Base-by-base conservation (phyloP, 164 flowering plant genomes). In the Magnolia changhungtana region DNA sequence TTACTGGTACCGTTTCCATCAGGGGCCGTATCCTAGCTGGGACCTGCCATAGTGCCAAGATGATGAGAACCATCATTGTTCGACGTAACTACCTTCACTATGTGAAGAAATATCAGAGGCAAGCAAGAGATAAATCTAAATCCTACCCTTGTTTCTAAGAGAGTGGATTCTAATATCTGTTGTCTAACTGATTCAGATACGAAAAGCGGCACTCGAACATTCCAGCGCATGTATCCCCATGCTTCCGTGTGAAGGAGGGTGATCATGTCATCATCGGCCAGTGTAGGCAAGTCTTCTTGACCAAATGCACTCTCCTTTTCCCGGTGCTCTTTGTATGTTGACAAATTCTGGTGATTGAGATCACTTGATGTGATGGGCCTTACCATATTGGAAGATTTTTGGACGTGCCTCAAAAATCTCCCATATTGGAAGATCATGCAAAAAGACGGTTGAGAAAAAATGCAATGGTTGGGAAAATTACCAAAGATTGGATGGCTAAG, bases 51-150 rank as follows among this genome's bases (percentile, higher is more conserved):
- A 81, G 80, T 67, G 83, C 83, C 18, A 81, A 81, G 72, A 81
- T 81, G 87, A 70, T 72, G 67, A 79, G 84, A 72, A 85, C 87
- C 76, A 83, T 85, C 61, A 81, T 83, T 72, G 84, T 85, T n/a
- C 79, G 87, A 3, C 76, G 85, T 0, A 72, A 85, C 70, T 83
- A 83, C 69, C 84, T 85, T 59, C 87, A 85, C 51, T 85, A 24
- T 74, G 87, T 85, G 52, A 85, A 85, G 83, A 85, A 85, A 45
- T 85, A 85, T 49, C 87, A 85, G 66, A 81, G 83, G 83, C 50
- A 75, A 76, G 79, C 11, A 10, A 50, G 2, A 23, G 59, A n/a
- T 21, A 31, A 11, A 29, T 68, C 50, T 29, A 29, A 18, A 14
- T 64, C 7, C 8, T 8, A 2, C 23, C 67, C 24, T 21, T 19